Evolutionary conservation across 176 grass and related monocot genomes (phyloP).

Genomic region (Musa schizocarpa): DNA sequence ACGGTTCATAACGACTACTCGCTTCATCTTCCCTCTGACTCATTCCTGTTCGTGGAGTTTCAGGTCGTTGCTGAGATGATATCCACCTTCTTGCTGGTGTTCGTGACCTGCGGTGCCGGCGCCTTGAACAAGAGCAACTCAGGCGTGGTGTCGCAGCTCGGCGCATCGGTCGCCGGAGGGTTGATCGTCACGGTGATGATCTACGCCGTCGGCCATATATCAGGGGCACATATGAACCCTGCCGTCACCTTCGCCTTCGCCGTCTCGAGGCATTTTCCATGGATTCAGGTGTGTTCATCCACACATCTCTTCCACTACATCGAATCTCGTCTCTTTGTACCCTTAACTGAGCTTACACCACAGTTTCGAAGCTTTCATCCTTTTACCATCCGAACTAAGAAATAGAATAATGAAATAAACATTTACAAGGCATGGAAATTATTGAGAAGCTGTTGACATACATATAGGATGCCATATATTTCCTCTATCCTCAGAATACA

Average conservation of each 20-base stretch:
- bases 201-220: slow-evolving; percentile 91
- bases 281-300: slow-evolving; percentile 52
- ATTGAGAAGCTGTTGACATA: too few relatives aligned
- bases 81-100: slow-evolving; percentile 80
- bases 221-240: slow-evolving; percentile 96
- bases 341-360: too few relatives aligned
- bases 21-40: too few relatives aligned
- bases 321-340: too few relatives aligned
- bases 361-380: too few relatives aligned
- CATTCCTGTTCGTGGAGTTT: background rate
- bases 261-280: slow-evolving; percentile 78
- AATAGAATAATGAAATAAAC: too few relatives aligned
- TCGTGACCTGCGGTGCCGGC: slow-evolving; percentile 65
- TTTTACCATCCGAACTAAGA: too few relatives aligned
- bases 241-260: slow-evolving; percentile 95
- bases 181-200: slow-evolving; percentile 99
- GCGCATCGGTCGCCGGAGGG: slow-evolving; percentile 74
- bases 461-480: too few relatives aligned
- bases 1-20: background rate
- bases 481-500: too few relatives aligned
- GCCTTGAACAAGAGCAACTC: slow-evolving; percentile 37
- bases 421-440: too few relatives aligned
- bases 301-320: background rate
- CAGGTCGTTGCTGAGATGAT: slow-evolving; percentile 82
- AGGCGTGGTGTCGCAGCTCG: slow-evolving; percentile 64